These are phyloP conservation scores for Fusarium subtropicale DNA, from an alignment of 2,329 filamentous ascomycete species.

Conservation along the genomic window DNA sequence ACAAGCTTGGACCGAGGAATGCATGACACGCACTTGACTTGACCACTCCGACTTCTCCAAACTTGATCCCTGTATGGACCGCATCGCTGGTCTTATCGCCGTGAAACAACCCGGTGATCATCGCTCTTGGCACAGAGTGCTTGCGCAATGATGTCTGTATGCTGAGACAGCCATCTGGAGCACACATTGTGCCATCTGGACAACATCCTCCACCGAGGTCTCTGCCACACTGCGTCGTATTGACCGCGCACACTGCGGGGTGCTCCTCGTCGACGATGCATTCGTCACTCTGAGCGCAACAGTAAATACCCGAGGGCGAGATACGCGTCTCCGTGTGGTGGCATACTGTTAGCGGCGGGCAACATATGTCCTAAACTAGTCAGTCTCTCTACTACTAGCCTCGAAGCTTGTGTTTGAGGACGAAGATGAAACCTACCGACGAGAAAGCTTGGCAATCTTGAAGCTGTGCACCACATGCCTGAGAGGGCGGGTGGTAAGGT, in stretches of 20 bases:
- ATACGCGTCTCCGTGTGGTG: slow-evolving; percentile 4
- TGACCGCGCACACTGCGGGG: slow-evolving; percentile 15
- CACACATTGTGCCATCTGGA: slow-evolving; percentile 25
- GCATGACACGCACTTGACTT: slow-evolving; percentile 10
- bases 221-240: slow-evolving; percentile 27
- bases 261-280: slow-evolving; percentile 22
- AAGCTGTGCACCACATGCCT: not conserved
- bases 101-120: slow-evolving; percentile 4
- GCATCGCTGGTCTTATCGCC: not conserved
- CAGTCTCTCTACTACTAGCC: not conserved
- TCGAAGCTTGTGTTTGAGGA: not conserved
- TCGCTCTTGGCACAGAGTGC: slow-evolving; percentile 13
- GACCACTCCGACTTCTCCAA: slow-evolving; percentile 33
- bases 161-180: slow-evolving; percentile 24
- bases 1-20: slow-evolving; percentile 7
- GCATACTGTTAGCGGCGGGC: slow-evolving; percentile 19
- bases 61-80: slow-evolving; percentile 26
- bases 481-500: slow-evolving; percentile 12
- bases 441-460: slow-evolving; percentile 29
- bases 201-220: slow-evolving; percentile 30
- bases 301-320: slow-evolving; percentile 22
- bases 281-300: slow-evolving; percentile 26
- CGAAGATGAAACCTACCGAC: slow-evolving; percentile 21
- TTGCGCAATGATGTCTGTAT: slow-evolving; percentile 38
- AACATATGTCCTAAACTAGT: slow-evolving; percentile 23